Conservation (phyloP, 2,329 filamentous ascomycete genomes). For the Davidsoniella eucalypti region DNA sequence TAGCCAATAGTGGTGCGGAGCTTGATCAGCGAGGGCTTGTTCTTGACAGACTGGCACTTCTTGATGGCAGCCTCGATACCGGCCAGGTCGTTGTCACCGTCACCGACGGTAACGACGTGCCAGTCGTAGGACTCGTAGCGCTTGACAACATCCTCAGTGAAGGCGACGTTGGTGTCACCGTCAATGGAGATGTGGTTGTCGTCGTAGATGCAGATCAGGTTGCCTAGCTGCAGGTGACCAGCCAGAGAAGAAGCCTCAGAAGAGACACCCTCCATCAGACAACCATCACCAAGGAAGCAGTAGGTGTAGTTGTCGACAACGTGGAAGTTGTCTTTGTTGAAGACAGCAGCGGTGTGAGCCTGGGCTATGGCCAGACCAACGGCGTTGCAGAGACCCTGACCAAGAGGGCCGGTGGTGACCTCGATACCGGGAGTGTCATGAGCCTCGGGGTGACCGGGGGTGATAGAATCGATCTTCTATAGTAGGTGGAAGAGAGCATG, state of each 20-base stretch:
- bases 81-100: conserved; percentile 79
- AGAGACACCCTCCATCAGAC: conserved; percentile 95
- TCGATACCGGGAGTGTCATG: conserved; percentile 95
- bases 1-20: conserved; percentile 94
- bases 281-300: conserved; percentile 92
- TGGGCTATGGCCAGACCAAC: conserved; percentile 96
- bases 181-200: conserved; percentile 97
- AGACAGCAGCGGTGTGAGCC: conserved; percentile 73
- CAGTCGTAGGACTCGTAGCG: conserved; percentile 95
- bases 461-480: conserved; percentile 50
- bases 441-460: conserved; percentile 88
- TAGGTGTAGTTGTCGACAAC: conserved; percentile 96
- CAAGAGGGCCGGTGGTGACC: conserved; percentile 94
- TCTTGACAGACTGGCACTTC: conserved; percentile 69
- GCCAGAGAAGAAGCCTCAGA: conserved; percentile 82
- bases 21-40: conserved; percentile 97
- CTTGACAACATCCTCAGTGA: conserved; percentile 92
- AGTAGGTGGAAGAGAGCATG: conserved; percentile 3
- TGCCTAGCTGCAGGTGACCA: conserved; percentile 92
- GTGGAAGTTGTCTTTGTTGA: conserved; percentile 93
- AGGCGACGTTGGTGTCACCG: conserved; percentile 86
- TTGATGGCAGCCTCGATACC: conserved; percentile 78
- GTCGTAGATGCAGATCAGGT: conserved; percentile 92
- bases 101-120: conserved; percentile 70
- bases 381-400: conserved; percentile 92